Conservation (phyloP, 2,329 filamentous ascomycete genomes). For the Albifimbria verrucaria region DNA sequence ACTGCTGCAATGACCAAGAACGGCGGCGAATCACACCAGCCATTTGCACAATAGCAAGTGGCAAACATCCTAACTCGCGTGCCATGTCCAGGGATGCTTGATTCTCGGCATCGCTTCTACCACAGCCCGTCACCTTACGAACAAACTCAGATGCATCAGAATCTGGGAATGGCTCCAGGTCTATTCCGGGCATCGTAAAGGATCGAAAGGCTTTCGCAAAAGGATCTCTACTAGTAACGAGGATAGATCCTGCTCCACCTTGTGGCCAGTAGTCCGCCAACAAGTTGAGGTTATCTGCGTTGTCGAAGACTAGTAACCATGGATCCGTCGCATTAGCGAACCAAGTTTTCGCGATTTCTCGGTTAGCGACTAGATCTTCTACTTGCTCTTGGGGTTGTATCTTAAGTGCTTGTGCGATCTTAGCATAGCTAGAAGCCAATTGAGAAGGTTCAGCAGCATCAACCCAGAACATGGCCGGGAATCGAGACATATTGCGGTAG, state of each 20-base stretch:
- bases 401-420: background rate
- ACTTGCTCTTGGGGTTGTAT: background rate
- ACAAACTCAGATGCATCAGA: constrained; percentile 1
- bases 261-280: background rate
- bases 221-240: constrained; percentile 3
- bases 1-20: background rate
- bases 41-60: background rate
- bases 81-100: background rate
- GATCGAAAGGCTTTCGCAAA: constrained; percentile 1
- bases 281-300: constrained; percentile 2
- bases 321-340: background rate
- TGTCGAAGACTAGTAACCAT: constrained; percentile 3
- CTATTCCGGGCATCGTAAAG: constrained; percentile 1
- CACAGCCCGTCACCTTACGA: background rate
- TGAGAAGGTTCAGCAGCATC: background rate
- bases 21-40: background rate
- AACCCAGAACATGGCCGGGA: background rate
- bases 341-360: background rate
- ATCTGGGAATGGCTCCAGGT: background rate
- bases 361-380: background rate
- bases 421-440: background rate
- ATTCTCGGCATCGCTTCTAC: background rate
- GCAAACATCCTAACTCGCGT: background rate
- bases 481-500: background rate
- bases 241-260: background rate